Evolutionary conservation across 202 grass and related monocot genomes (phyloP).

Genomic region (Carex sylvatica): DNA sequence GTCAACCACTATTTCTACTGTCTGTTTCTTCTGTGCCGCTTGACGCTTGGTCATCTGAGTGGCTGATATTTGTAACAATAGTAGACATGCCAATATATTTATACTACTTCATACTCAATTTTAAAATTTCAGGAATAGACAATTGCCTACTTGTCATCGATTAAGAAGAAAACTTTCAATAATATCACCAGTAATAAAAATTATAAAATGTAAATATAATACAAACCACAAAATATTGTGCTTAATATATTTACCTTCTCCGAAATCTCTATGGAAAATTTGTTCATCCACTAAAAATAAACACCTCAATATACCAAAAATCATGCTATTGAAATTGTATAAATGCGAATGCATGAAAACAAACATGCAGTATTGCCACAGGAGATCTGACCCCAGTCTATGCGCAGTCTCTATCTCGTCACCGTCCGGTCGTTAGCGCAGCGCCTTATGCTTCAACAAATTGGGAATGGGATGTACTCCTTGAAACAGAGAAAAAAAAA

Average conservation of each 20-base stretch:
- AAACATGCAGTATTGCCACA: background rate
- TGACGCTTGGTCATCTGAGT: background rate
- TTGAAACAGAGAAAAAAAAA: slow-evolving; percentile 1
- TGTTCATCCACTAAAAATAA: background rate
- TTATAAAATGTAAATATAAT: too few relatives aligned
- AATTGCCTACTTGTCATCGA: too few relatives aligned
- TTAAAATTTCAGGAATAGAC: too few relatives aligned
- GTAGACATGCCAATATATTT: too few relatives aligned
- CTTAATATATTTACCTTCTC: background rate
- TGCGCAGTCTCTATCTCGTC: slow-evolving; percentile 9
- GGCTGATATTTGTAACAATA: background rate
- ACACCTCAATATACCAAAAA: background rate
- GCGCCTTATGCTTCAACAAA: slow-evolving; percentile 10
- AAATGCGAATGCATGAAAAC: background rate
- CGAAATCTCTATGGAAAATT: background rate
- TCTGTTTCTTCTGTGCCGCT: background rate
- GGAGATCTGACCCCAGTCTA: background rate
- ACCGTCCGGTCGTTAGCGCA: slow-evolving; percentile 25
- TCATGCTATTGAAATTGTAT: background rate
- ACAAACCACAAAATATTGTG: too few relatives aligned
- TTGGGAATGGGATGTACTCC: background rate
- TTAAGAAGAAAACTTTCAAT: too few relatives aligned
- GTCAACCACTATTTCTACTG: slow-evolving; percentile 18
- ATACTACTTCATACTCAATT: too few relatives aligned
- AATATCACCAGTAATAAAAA: too few relatives aligned